A percentile compares a stretch with the other conserved stretches of the same genome.
Conservation (phyloP, 2,329 filamentous ascomycete genomes). For the Diaporthe aspalathi region DNA sequence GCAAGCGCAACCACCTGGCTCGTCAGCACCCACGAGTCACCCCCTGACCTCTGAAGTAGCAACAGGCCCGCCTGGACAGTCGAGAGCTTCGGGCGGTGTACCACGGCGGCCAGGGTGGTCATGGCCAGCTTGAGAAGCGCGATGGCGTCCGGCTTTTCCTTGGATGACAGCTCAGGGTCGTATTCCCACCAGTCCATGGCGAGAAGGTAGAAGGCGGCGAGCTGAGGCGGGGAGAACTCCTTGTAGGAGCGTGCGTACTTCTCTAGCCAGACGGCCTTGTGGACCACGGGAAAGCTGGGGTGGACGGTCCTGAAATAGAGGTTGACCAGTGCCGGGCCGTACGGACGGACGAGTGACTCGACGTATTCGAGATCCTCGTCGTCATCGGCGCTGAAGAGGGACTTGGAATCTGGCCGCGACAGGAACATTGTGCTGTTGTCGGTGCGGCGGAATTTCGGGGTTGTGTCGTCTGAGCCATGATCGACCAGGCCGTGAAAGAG, state of each 20-base stretch:
- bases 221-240: constrained; percentile 68
- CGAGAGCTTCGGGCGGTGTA: constrained; percentile 65
- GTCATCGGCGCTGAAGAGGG: constrained; percentile 56
- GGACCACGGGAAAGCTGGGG: constrained; percentile 67
- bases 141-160: constrained; percentile 54
- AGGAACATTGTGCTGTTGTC: constrained; percentile 42
- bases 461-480: constrained; percentile 38
- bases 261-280: constrained; percentile 71
- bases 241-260: constrained; percentile 68
- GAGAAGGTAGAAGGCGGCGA: constrained; percentile 72
- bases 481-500: constrained; percentile 39
- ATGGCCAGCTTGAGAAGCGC: constrained; percentile 50
- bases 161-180: constrained; percentile 61
- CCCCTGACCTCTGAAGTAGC: constrained; percentile 61
- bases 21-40: constrained; percentile 61
- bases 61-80: constrained; percentile 66
- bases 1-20: constrained; percentile 66
- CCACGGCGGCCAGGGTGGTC: constrained; percentile 58
- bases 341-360: constrained; percentile 70
- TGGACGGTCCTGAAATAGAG: constrained; percentile 75
- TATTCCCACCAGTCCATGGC: constrained; percentile 72
- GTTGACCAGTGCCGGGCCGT: constrained; percentile 72
- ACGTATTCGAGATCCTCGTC: constrained; percentile 74
- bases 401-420: constrained; percentile 41
- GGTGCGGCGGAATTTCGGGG: constrained; percentile 44